phyloP scores from a whole-genome alignment of 495 filamentous ascomycete species.

The Articulospora tetracladia region DNA sequence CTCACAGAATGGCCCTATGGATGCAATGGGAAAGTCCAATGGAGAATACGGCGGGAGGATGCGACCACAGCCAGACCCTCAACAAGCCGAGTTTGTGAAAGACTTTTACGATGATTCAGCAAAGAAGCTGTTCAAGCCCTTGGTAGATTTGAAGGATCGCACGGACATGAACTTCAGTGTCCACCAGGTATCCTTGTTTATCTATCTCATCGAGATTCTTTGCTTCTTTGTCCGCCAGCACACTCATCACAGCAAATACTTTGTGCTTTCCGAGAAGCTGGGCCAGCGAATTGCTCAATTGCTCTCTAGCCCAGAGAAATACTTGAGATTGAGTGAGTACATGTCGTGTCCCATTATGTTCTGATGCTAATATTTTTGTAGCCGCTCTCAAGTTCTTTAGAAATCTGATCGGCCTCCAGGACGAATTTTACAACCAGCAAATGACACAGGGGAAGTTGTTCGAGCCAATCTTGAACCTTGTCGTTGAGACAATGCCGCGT shows the following conservation, averaged over 20 bases:
- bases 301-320: conserved; percentile 82
- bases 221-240: conserved; percentile 94
- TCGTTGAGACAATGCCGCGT: conserved; percentile 87
- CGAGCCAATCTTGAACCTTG: conserved; percentile 81
- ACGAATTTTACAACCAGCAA: conserved; percentile 89
- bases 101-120: conserved; percentile 90
- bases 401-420: conserved; percentile 76
- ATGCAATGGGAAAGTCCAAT: conserved; percentile 62
- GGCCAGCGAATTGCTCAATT: conserved; percentile 79
- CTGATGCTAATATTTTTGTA: conserved; percentile 30
- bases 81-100: conserved; percentile 79
- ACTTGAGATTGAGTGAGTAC: conserved; percentile 80
- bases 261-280: conserved; percentile 77
- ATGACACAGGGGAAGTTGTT: conserved; percentile 82
- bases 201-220: conserved; percentile 89
- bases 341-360: not conserved
- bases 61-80: conserved; percentile 55
- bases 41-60: conserved; percentile 66
- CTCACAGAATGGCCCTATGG: conserved; percentile 45
- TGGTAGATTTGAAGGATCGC: conserved; percentile 75
- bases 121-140: conserved; percentile 78
- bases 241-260: conserved; percentile 78
- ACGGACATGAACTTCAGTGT: conserved; percentile 51
- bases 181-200: conserved; percentile 82
- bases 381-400: conserved; percentile 95